phyloP scores from a whole-genome alignment of 345 rosid genomes.

The Salix brachista region DNA sequence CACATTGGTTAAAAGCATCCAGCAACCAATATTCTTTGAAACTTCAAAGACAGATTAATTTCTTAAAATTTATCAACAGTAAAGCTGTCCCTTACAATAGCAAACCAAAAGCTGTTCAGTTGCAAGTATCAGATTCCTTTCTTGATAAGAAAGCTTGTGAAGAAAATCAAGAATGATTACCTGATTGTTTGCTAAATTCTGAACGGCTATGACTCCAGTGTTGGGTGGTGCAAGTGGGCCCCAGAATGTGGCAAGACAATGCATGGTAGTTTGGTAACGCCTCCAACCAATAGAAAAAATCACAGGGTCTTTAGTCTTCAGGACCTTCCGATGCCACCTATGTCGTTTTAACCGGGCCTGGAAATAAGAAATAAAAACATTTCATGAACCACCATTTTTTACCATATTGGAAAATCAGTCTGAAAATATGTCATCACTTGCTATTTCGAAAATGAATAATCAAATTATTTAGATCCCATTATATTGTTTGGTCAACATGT shows the following conservation, averaged over 20 bases:
- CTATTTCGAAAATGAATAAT: neutral
- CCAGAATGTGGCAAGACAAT: conserved; percentile 94
- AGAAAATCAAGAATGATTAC: conserved; percentile 29
- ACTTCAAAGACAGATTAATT: neutral
- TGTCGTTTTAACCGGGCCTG: conserved; percentile 83
- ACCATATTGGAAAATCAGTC: no score
- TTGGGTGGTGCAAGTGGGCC: conserved; percentile 96
- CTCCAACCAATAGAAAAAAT: conserved; percentile 95
- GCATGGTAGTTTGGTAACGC: conserved; percentile 85
- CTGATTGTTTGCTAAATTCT: conserved; percentile 73
- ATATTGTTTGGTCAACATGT: neutral
- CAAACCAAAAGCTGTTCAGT: neutral
- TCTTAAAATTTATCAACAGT: neutral
- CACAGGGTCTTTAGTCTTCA: conserved; percentile 84
- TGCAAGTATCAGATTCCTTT: neutral
- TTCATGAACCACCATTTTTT: neutral
- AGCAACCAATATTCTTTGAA: neutral
- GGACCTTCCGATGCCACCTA: conserved; percentile 89
- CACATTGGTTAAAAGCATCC: neutral
- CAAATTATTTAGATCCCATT: neutral
- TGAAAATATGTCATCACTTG: no score
- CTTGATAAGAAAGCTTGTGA: neutral
- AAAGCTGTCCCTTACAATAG: neutral
- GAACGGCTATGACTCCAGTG: conserved; percentile 86
- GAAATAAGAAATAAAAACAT: conserved; percentile 13